Evolutionary conservation across 768 basidiomycete genomes (phyloP).

Genomic region (Podaxis sp.): DNA sequence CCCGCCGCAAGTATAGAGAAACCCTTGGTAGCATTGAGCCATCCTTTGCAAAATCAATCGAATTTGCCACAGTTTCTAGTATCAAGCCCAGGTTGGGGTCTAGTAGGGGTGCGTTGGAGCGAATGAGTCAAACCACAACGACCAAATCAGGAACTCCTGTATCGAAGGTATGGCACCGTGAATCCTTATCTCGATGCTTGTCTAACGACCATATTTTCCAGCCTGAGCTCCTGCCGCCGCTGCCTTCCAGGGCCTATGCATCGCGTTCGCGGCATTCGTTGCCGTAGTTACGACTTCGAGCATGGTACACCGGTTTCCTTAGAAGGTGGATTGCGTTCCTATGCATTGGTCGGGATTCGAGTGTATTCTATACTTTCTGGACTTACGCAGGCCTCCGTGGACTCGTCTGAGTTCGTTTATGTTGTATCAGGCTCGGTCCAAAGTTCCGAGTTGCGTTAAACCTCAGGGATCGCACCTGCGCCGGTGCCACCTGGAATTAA

Average conservation of each 20-base stretch:
- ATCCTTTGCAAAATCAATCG: background rate
- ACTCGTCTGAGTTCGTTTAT: no score
- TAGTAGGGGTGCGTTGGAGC: background rate
- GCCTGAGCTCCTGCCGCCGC: background rate
- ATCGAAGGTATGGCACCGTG: background rate
- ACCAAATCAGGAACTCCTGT: background rate
- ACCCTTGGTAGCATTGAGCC: background rate
- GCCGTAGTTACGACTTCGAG: background rate
- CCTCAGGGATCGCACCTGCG: no score
- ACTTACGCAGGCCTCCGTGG: no score
- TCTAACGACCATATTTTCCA: background rate
- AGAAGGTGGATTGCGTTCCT: background rate
- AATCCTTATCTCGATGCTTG: background rate
- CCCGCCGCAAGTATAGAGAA: conserved; percentile 8
- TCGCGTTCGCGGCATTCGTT: background rate
- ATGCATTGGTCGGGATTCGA: background rate
- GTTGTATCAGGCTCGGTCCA: no score
- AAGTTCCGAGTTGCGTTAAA: no score
- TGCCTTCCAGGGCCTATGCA: background rate
- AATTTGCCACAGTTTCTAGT: background rate
- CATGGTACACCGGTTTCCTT: no score
- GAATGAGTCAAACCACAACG: background rate
- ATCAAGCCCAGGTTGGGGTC: background rate
- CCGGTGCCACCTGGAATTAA: no score
- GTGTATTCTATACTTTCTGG: no score